Evolutionary conservation across 305 asterid species (phyloP).

Genomic region (Fraxinus albicans): DNA sequence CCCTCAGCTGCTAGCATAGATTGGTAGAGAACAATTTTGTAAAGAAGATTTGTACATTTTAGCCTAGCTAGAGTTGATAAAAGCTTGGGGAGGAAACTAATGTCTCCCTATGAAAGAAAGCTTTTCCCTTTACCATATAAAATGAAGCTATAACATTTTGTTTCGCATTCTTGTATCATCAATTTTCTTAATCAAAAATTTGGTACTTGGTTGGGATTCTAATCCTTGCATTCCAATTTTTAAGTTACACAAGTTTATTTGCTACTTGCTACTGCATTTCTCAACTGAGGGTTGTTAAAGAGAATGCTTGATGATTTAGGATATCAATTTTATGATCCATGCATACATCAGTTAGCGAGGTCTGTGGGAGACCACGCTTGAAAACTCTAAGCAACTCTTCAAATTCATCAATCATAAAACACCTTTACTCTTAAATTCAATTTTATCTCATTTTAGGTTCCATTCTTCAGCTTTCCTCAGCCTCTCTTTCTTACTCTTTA

Average conservation of each 20-base stretch:
- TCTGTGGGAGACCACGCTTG: background rate
- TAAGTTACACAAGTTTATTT: background rate
- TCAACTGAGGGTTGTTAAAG: background rate
- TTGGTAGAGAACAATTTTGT: constrained; percentile 1
- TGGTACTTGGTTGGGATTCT: background rate
- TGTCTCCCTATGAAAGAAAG: background rate
- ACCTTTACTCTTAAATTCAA: background rate
- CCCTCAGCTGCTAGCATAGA: background rate
- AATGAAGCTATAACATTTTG: background rate
- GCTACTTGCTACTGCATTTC: background rate
- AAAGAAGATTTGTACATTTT: background rate
- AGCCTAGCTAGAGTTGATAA: background rate
- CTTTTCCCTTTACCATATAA: background rate
- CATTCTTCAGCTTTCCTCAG: background rate
- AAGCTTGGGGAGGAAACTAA: background rate
- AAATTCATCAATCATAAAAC: background rate
- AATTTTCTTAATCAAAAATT: background rate
- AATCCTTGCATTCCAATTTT: background rate
- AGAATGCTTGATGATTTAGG: background rate
- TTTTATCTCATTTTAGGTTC: background rate
- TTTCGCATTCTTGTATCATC: background rate
- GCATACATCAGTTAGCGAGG: background rate
- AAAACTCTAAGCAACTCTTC: background rate
- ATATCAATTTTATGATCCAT: background rate
- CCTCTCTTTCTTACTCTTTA: background rate